These are phyloP conservation scores for Caryopteris hybrid DNA, from an alignment of 305 asterid genomes.

Conservation along the genomic window DNA sequence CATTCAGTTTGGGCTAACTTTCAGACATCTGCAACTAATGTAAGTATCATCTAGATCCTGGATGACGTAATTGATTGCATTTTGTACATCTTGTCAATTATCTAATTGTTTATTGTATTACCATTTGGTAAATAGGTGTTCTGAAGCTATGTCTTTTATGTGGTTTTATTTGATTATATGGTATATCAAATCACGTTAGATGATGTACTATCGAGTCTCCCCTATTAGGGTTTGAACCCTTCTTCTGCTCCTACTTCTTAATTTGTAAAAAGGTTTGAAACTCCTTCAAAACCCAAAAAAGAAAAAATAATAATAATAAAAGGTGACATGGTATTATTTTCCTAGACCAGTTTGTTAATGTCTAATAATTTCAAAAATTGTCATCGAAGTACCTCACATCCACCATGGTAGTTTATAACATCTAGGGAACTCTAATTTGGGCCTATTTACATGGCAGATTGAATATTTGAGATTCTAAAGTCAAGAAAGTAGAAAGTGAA, in stretches of 20 bases:
- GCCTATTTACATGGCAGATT: neutral
- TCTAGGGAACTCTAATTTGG: neutral
- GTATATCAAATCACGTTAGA: neutral
- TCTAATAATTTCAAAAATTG: neutral
- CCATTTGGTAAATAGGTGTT: neutral
- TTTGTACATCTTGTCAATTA: neutral
- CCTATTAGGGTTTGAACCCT: neutral
- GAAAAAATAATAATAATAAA: too few relatives aligned
- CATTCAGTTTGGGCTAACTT: conserved; percentile 95
- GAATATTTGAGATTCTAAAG: neutral
- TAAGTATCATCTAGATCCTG: conserved; percentile 14
- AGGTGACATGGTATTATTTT: neutral
- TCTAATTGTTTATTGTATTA: conserved; percentile 6
- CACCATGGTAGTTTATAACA: neutral
- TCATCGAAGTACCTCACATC: neutral
- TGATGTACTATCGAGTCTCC: neutral
- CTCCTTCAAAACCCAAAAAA: neutral
- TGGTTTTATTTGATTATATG: neutral
- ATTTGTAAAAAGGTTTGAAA: too few relatives aligned
- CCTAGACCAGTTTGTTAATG: neutral
- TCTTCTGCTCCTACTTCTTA: neutral
- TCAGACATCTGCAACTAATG: conserved; percentile 77
- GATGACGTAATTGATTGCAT: neutral
- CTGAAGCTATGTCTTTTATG: neutral
- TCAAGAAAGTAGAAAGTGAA: neutral